Percentiles rank a stretch among this genome's conserved stretches.
phyloP scores from a whole-genome alignment of 352 stramenopile species.

The Globisporangium lucens region DNA sequence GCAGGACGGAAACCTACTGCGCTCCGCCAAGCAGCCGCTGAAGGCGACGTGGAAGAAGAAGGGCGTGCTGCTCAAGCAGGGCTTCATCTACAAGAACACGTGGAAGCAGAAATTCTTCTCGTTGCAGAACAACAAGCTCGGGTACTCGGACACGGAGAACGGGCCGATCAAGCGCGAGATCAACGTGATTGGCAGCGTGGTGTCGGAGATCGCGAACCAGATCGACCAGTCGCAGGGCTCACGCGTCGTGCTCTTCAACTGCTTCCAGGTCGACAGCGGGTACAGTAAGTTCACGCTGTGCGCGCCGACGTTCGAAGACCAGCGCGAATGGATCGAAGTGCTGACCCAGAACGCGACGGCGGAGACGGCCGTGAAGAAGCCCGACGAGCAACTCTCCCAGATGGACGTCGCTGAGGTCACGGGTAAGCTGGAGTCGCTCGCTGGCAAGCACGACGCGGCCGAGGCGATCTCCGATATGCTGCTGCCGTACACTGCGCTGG shows the following conservation, averaged over 20 bases:
- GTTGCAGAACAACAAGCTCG: conserved; percentile 86
- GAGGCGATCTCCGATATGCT: conserved; percentile 67
- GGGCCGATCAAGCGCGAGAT: conserved; percentile 87
- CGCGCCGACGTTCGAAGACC: conserved; percentile 83
- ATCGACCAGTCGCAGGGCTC: conserved; percentile 85
- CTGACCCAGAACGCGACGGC: conserved; percentile 80
- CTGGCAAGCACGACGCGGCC: conserved; percentile 66
- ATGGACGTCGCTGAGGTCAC: conserved; percentile 72
- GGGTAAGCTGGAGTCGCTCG: conserved; percentile 74
- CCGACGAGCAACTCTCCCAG: conserved; percentile 68
- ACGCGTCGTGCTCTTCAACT: conserved; percentile 84
- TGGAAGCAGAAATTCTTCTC: conserved; percentile 88
- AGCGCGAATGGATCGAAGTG: conserved; percentile 87
- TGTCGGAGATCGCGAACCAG: conserved; percentile 84
- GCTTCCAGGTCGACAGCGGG: conserved; percentile 81
- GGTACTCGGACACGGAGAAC: conserved; percentile 75
- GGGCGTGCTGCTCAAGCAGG: conserved; percentile 81
- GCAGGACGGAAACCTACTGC: conserved; percentile 54
- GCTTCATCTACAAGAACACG: conserved; percentile 90
- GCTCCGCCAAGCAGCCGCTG: conserved; percentile 45
- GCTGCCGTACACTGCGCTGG: conserved; percentile 76
- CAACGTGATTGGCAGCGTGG: conserved; percentile 77
- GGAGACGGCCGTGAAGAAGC: conserved; percentile 74
- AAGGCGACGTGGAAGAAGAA: conserved; percentile 91
- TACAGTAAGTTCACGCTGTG: conserved; percentile 83